Evolutionary conservation across 768 basidiomycete genomes (phyloP), one percentile per base, ranked within the genome.

Genomic region (Leccinum uliginosum): DNA sequence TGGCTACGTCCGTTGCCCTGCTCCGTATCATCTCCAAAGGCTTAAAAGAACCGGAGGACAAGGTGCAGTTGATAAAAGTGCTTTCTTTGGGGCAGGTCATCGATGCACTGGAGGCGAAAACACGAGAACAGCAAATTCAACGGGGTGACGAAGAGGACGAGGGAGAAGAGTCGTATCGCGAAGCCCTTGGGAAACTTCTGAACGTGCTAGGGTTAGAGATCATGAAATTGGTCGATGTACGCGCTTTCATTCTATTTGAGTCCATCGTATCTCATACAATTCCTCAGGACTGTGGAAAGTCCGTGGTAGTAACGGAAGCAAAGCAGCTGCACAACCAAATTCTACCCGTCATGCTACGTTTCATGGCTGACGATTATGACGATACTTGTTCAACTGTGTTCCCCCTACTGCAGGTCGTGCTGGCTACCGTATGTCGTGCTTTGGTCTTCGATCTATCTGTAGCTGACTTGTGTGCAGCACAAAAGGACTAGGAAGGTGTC

Each of bases 21-120:
- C 79, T 84, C 11, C 85, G 89, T 23, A 91, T 98, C 51, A 80
- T 96, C n/a, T 76, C 83, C 24, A 98, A 98, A 72, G 97, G 97
- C 17, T 80, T 98, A 45, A 94, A 98, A 66, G 93, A 95, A 65
- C 84, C 91, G 0, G 78, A 79, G 35, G 94, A 96, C 69, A 97
- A 97, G 71, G 73, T 99, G 9, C 89, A 92, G 64, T 78, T 98
- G 15, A 79, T 98, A 64, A 88, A 92, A 65, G 91, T 97, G 3
- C 80, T 99, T 30, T 88, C 95, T 19, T 75, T 98, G 26, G 87
- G 86, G 11, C 82, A 87, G 59, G 89, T 96, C 19, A 75, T 98
- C 11, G 85, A 85, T 40, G 86, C 88, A 1, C 75, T 98, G 23
- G 91, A 96, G 73, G 69, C 80, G 23, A 87, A 89, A 71, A 89